phyloP scores from a whole-genome alignment of 2,329 filamentous ascomycete genomes.

The Aspergillus pseudotamarii region DNA sequence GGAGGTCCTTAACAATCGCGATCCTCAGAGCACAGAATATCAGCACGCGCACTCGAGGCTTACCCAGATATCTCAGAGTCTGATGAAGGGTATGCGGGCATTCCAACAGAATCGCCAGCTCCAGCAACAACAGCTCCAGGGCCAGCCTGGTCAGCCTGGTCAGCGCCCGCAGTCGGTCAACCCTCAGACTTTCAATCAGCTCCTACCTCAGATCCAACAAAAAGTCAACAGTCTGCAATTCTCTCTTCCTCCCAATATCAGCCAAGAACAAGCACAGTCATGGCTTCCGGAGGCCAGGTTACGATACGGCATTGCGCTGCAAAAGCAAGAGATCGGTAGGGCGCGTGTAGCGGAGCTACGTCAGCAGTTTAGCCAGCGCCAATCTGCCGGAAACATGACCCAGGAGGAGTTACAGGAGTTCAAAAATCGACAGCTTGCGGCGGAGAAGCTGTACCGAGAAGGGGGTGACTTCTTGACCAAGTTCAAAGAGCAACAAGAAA shows the following conservation, averaged over 20 bases:
- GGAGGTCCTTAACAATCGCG: constrained; percentile 53
- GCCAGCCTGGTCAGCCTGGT: constrained; percentile 19
- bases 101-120: constrained; percentile 47
- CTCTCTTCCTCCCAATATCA: constrained; percentile 49
- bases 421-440: constrained; percentile 43
- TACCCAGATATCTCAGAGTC: constrained; percentile 52
- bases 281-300: constrained; percentile 52
- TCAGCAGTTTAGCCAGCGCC: constrained; percentile 41
- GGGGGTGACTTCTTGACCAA: constrained; percentile 51
- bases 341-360: constrained; percentile 47
- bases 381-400: constrained; percentile 41
- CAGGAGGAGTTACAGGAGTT: constrained; percentile 48
- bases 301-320: constrained; percentile 51
- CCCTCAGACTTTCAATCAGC: constrained; percentile 43
- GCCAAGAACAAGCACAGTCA: constrained; percentile 44
- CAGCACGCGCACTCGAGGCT: constrained; percentile 55
- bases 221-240: constrained; percentile 50
- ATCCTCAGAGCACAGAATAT: constrained; percentile 53
- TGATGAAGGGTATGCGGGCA: constrained; percentile 56
- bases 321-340: constrained; percentile 52
- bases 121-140: constrained; percentile 34
- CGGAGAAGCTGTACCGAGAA: constrained; percentile 46
- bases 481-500: constrained; percentile 53
- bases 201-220: constrained; percentile 49
- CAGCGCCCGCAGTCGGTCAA: constrained; percentile 39